Evolutionary conservation across 331 rosid genomes (phyloP).

Genomic region (Stylosanthes scabra): DNA sequence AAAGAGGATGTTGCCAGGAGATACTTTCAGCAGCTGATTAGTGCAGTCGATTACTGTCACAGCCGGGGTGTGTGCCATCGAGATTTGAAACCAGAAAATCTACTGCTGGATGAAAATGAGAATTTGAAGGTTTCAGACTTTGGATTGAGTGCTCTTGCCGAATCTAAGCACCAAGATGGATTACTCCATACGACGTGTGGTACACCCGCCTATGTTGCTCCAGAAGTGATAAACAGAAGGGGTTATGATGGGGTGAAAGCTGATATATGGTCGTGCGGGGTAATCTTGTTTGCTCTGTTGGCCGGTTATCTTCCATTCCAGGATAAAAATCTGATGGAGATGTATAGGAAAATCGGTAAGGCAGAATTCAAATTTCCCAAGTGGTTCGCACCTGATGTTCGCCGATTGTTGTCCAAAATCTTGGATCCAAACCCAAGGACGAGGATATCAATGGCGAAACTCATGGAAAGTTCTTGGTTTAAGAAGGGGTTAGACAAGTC

Average conservation of each 20-base stretch:
- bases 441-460: conserved; percentile 73
- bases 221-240: conserved; percentile 85
- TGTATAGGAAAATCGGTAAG: conserved; percentile 80
- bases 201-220: conserved; percentile 95
- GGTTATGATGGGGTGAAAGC: conserved; percentile 94
- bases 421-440: conserved; percentile 81
- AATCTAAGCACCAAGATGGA: conserved; percentile 81
- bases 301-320: conserved; percentile 95
- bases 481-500: conserved; percentile 58
- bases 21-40: conserved; percentile 80
- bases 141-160: conserved; percentile 85
- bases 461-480: conserved; percentile 83
- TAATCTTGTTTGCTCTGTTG: conserved; percentile 79
- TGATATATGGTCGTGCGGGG: conserved; percentile 98
- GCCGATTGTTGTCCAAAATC: conserved; percentile 67
- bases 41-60: conserved; percentile 95
- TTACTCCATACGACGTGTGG: conserved; percentile 96
- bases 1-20: conserved; percentile 74
- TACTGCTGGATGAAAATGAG: conserved; percentile 85
- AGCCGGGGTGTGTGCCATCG: conserved; percentile 89
- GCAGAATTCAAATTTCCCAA: conserved; percentile 83
- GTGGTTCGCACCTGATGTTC: conserved; percentile 81
- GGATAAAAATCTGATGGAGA: conserved; percentile 85
- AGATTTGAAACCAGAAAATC: conserved; percentile 90
- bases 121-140: conserved; percentile 89